Evolutionary conservation across 176 grass and related monocot species (phyloP).

Genomic region (Avena atlantica): DNA sequence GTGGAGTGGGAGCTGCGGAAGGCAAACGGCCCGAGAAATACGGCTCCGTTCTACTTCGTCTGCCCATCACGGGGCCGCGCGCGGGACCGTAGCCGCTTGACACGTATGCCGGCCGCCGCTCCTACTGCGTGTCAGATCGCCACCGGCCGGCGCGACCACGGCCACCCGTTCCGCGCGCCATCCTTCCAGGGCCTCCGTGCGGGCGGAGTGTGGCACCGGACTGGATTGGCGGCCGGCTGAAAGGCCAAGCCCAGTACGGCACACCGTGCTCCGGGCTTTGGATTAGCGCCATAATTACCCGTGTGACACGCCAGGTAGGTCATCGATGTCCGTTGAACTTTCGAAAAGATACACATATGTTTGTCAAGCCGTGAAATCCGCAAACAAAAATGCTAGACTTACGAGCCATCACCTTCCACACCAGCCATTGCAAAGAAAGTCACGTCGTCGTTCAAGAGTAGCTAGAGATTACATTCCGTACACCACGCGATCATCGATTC

Average conservation of each 20-base stretch:
- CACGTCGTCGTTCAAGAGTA: no score
- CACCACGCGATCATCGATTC: no score
- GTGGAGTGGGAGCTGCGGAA: slow-evolving; percentile 53
- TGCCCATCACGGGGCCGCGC: slow-evolving; percentile 35
- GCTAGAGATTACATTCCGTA: not conserved
- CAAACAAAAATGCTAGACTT: no score
- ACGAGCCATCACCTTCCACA: no score
- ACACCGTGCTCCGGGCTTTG: no score
- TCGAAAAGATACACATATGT: no score
- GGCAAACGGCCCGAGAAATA: slow-evolving; percentile 70
- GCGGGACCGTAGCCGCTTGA: slow-evolving; percentile 31
- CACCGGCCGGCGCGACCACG: slow-evolving; percentile 31
- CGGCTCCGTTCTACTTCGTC: slow-evolving; percentile 49
- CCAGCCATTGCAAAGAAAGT: no score
- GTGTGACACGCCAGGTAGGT: no score
- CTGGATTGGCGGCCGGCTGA: not conserved
- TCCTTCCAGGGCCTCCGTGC: not conserved
- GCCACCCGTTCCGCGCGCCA: not conserved
- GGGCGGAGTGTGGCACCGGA: not conserved
- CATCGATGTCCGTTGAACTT: no score
- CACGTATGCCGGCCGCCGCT: slow-evolving; percentile 50
- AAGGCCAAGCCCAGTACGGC: not conserved
- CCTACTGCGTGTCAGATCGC: slow-evolving; percentile 43
- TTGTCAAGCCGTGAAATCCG: no score
- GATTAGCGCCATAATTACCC: no score